Percentiles rank a stretch among this genome's conserved stretches.
phyloP scores from a whole-genome alignment of 2,329 filamentous ascomycete species.

The Aspergillus persii region DNA sequence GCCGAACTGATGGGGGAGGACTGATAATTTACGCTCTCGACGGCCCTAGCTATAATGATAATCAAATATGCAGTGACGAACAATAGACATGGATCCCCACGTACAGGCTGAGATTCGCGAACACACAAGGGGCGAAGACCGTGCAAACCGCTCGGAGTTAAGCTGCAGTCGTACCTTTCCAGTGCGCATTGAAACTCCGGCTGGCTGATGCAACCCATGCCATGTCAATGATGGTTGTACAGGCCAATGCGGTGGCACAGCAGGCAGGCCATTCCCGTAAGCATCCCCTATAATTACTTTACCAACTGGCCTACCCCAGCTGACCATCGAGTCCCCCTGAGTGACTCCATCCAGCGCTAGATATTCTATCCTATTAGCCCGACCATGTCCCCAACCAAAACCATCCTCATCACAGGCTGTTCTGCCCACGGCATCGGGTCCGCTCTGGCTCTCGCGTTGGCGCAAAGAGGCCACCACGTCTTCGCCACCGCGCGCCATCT shows the following conservation, averaged over 20 bases:
- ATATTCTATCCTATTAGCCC: neutral
- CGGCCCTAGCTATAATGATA: neutral
- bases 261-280: neutral
- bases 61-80: neutral
- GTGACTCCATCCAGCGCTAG: neutral
- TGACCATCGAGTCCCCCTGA: neutral
- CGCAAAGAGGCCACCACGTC: constrained; percentile 38
- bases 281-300: neutral
- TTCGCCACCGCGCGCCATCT: constrained; percentile 43
- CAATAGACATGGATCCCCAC: neutral
- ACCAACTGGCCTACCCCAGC: neutral
- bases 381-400: neutral
- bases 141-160: neutral
- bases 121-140: neutral
- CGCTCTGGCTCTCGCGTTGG: constrained; percentile 40
- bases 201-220: neutral
- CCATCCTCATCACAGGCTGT: constrained; percentile 25
- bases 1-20: constrained; percentile 84
- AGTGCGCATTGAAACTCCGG: neutral
- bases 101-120: neutral
- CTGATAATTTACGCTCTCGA: constrained; percentile 9
- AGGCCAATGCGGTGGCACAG: neutral
- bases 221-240: neutral
- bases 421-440: constrained; percentile 42
- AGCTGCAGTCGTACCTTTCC: neutral